phyloP scores from a whole-genome alignment of 257 asterid genomes.

The Hygrophila difformis region DNA sequence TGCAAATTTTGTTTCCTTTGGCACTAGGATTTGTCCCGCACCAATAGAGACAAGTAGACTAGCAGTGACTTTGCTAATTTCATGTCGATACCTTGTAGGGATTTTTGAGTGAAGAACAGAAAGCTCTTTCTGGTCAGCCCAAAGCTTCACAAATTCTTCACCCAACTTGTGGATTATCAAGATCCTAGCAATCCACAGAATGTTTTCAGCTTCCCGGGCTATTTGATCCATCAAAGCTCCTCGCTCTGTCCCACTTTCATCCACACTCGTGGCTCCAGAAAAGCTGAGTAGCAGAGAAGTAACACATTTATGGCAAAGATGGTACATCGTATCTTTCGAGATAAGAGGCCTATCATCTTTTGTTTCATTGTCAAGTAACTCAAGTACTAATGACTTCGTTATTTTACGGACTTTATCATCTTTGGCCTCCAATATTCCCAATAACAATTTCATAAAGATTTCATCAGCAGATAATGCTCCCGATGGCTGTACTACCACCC shows the following conservation, averaged over 20 bases:
- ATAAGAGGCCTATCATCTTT: slow-evolving; percentile 29
- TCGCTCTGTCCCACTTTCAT: slow-evolving; percentile 51
- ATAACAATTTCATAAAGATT: slow-evolving; percentile 50
- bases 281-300: slow-evolving; percentile 58
- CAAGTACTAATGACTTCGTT: slow-evolving; percentile 54
- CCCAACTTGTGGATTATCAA: slow-evolving; percentile 59
- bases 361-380: slow-evolving; percentile 50
- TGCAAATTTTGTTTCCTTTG: slow-evolving; percentile 49
- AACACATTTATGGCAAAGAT: slow-evolving; percentile 74
- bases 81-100: slow-evolving; percentile 73
- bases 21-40: slow-evolving; percentile 57
- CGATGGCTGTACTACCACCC: slow-evolving; percentile 58
- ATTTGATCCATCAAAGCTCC: slow-evolving; percentile 78
- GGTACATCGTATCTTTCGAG: slow-evolving; percentile 53
- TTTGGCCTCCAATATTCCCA: slow-evolving; percentile 62
- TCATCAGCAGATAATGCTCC: slow-evolving; percentile 59
- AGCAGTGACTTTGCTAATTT: slow-evolving; percentile 82
- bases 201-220: slow-evolving; percentile 79
- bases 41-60: slow-evolving; percentile 79
- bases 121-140: slow-evolving; percentile 93
- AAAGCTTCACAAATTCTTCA: slow-evolving; percentile 66
- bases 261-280: slow-evolving; percentile 57
- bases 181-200: slow-evolving; percentile 81
- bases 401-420: slow-evolving; percentile 75
- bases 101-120: slow-evolving; percentile 73